Conservation (phyloP, 2,329 filamentous ascomycete genomes). For the Nemania bipapillata region DNA sequence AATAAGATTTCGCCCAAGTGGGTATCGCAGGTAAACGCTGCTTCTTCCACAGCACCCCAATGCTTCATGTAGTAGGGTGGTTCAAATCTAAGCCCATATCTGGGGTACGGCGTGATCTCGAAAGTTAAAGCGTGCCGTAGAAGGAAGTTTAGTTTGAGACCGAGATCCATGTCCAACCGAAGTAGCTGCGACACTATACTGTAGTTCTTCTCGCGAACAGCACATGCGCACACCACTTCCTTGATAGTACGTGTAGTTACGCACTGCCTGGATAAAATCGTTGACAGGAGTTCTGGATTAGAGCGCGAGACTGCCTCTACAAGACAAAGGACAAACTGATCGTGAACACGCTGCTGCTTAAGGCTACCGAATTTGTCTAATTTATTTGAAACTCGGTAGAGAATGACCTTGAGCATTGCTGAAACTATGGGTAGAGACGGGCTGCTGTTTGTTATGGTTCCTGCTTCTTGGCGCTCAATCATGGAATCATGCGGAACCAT, state of each 20-base stretch:
- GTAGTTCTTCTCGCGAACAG: slow-evolving; percentile 10
- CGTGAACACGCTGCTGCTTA: not conserved
- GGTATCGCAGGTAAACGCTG: not conserved
- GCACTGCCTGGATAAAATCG: not conserved
- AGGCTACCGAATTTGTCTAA: not conserved
- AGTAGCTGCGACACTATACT: not conserved
- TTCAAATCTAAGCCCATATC: too few species aligned
- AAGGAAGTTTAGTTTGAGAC: not conserved
- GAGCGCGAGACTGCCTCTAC: slow-evolving; percentile 4
- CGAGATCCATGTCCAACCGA: slow-evolving; percentile 1
- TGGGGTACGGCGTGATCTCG: too few species aligned
- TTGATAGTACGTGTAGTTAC: not conserved
- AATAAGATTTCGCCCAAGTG: slow-evolving; percentile 9
- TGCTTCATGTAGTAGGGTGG: too few species aligned
- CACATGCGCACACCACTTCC: slow-evolving; percentile 1
- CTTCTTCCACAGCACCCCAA: too few species aligned
- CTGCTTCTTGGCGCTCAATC: not conserved
- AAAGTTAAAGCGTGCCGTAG: too few species aligned
- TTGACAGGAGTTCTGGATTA: not conserved
- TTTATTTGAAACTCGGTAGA: slow-evolving; percentile 22
- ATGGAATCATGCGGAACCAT: not conserved
- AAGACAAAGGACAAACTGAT: slow-evolving; percentile 1
- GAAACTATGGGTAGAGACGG: not conserved
- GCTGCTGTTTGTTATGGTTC: not conserved
- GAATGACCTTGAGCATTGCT: slow-evolving; percentile 5